phyloP scores from a whole-genome alignment of 2,329 filamentous ascomycete species.

The Pseudogymnoascus sp. region DNA sequence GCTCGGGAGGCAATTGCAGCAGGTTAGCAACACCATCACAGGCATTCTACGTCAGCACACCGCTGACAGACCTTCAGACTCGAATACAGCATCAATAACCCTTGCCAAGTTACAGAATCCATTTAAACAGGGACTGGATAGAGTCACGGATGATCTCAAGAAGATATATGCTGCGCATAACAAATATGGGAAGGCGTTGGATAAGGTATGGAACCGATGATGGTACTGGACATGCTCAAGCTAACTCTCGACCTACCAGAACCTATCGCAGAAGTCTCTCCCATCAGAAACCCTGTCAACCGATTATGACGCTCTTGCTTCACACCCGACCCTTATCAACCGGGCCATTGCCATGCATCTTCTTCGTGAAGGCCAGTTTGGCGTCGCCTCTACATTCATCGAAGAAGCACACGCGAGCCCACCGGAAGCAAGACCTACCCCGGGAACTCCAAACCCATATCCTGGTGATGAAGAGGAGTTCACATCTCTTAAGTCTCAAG shows the following conservation, averaged over 20 bases:
- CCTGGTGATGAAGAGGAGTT: slow-evolving; percentile 34
- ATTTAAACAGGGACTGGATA: slow-evolving; percentile 71
- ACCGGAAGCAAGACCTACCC: slow-evolving; percentile 31
- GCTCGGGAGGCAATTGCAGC: slow-evolving; percentile 67
- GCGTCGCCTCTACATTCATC: slow-evolving; percentile 78
- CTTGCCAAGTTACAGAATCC: slow-evolving; percentile 82
- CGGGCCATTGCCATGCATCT: slow-evolving; percentile 95
- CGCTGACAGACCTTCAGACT: slow-evolving; percentile 41
- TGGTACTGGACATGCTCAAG: not conserved
- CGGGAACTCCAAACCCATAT: slow-evolving; percentile 26
- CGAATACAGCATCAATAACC: slow-evolving; percentile 62
- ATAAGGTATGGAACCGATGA: slow-evolving; percentile 51
- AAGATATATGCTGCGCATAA: slow-evolving; percentile 75
- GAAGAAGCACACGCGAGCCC: slow-evolving; percentile 54
- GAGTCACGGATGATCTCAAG: slow-evolving; percentile 72
- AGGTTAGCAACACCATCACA: slow-evolving; percentile 40
- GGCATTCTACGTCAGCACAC: not conserved
- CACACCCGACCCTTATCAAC: slow-evolving; percentile 73
- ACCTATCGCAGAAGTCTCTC: not conserved
- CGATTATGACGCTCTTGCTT: slow-evolving; percentile 72
- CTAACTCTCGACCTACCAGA: not conserved
- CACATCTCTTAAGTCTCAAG: slow-evolving; percentile 52
- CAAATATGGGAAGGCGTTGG: slow-evolving; percentile 76
- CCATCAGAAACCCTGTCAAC: slow-evolving; percentile 57
- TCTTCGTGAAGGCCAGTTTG: slow-evolving; percentile 87